phyloP scores from a whole-genome alignment of 805 yeast species.

The Starmerella tilneyi region DNA sequence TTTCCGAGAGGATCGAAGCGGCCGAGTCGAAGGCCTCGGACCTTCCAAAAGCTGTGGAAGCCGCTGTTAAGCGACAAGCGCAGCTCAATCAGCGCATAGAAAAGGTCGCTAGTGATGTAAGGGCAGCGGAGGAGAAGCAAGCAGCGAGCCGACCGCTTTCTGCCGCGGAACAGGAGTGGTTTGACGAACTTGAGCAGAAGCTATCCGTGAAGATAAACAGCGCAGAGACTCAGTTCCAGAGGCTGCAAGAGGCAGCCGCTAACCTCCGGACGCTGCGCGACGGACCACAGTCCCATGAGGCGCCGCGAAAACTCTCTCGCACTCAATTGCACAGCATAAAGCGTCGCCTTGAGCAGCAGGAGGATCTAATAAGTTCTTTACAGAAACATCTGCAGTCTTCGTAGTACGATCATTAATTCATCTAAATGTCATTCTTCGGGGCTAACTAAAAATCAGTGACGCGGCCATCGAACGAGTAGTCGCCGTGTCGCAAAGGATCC shows the following conservation, averaged over 20 bases:
- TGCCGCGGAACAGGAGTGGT: conserved; percentile 39
- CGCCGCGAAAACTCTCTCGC: background rate
- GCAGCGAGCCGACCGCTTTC: conserved; percentile 31
- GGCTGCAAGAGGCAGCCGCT: background rate
- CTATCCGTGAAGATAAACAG: conserved; percentile 29
- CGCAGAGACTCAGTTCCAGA: conserved; percentile 15
- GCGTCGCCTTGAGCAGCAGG: conserved; percentile 13
- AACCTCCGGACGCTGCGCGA: background rate
- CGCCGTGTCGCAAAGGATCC: conserved; percentile 85
- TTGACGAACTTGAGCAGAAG: conserved; percentile 33
- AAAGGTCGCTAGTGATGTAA: conserved; percentile 28
- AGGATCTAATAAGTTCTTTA: conserved; percentile 10
- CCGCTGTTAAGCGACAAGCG: conserved; percentile 30
- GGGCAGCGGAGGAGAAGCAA: conserved; percentile 17
- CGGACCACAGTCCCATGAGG: background rate
- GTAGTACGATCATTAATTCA: background rate
- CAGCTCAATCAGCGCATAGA: conserved; percentile 30
- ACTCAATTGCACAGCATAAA: background rate
- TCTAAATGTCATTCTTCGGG: background rate
- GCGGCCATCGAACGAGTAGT: conserved; percentile 91
- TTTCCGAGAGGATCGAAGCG: conserved; percentile 20
- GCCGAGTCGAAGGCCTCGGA: conserved; percentile 8
- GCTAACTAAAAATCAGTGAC: conserved; percentile 72
- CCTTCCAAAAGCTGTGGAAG: conserved; percentile 21
- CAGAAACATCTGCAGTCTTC: background rate